These are phyloP conservation scores for Lavandula angustifolia DNA, from an alignment of 257 asterid species.

Conservation along the genomic window DNA sequence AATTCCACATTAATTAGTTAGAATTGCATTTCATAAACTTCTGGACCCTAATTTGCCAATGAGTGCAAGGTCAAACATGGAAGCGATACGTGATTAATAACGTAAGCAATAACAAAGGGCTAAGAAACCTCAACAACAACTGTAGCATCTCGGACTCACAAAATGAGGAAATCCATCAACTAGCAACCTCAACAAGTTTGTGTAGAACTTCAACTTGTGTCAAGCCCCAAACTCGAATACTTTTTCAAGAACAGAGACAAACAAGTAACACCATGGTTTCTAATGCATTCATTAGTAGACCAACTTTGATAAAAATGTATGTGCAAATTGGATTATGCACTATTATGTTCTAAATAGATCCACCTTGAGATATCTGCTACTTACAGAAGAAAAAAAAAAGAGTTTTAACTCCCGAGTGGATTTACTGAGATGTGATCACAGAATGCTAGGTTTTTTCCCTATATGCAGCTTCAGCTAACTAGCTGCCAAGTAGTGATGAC, in stretches of 20 bases:
- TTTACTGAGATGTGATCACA: not conserved
- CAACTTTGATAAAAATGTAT: conserved; percentile 11
- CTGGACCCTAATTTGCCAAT: conserved; percentile 4
- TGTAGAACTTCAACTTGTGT: not conserved
- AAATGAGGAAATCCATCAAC: not conserved
- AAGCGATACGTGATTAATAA: conserved; percentile 4
- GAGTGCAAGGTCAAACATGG: not conserved
- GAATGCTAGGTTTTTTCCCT: not conserved
- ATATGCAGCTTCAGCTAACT: not conserved
- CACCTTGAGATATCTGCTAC: conserved; percentile 3
- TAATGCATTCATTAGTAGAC: conserved; percentile 6
- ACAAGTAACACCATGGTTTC: not conserved
- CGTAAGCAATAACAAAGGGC: not conserved
- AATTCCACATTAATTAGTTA: not conserved
- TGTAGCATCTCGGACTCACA: not conserved
- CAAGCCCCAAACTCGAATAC: not conserved
- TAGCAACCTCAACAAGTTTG: conserved; percentile 1
- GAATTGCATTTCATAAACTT: not conserved
- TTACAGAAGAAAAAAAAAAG: not conserved
- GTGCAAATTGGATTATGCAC: not conserved
- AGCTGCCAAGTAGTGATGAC: not conserved
- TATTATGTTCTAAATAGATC: not conserved
- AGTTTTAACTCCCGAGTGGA: not conserved
- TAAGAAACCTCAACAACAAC: too few species aligned
- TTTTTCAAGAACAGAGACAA: conserved; percentile 9